Conservation (phyloP, 2,329 filamentous ascomycete species). For the Paraconiothyrium brasiliense region DNA sequence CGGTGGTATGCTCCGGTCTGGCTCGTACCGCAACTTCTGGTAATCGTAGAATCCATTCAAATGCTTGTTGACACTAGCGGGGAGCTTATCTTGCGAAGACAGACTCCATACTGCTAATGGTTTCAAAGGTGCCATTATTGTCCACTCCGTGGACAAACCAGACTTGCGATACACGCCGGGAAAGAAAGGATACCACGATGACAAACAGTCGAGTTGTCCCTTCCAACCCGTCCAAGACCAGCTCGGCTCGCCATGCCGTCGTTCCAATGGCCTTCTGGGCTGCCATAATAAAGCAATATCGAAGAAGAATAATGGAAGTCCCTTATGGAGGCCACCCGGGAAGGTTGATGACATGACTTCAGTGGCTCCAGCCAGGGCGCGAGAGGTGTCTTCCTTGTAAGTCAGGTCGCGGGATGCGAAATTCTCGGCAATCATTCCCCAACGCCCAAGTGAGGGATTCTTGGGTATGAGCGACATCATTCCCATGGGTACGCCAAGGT, state of each 20-base stretch:
- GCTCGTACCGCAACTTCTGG: not conserved
- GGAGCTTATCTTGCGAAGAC: not conserved
- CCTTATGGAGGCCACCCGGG: conserved; percentile 21
- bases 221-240: conserved; percentile 23
- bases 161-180: conserved; percentile 2
- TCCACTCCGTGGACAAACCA: not conserved
- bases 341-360: conserved; percentile 19
- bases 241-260: conserved; percentile 12
- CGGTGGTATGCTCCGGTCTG: not conserved
- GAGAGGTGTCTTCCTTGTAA: conserved; percentile 7
- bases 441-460: conserved; percentile 12
- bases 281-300: conserved; percentile 28
- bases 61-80: not conserved
- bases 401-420: conserved; percentile 15
- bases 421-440: conserved; percentile 19
- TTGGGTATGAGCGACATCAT: conserved; percentile 17
- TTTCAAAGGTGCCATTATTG: not conserved
- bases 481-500: conserved; percentile 19
- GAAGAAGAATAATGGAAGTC: conserved; percentile 28
- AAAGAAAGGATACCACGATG: conserved; percentile 9
- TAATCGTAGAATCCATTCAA: conserved; percentile 17
- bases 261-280: not conserved
- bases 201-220: conserved; percentile 6
- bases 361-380: conserved; percentile 23
- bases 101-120: not conserved